A percentile compares a stretch with the other conserved stretches of the same genome.
phyloP scores from a whole-genome alignment of 164 flowering plant genomes.

The Tetrastigma voinierianum region DNA sequence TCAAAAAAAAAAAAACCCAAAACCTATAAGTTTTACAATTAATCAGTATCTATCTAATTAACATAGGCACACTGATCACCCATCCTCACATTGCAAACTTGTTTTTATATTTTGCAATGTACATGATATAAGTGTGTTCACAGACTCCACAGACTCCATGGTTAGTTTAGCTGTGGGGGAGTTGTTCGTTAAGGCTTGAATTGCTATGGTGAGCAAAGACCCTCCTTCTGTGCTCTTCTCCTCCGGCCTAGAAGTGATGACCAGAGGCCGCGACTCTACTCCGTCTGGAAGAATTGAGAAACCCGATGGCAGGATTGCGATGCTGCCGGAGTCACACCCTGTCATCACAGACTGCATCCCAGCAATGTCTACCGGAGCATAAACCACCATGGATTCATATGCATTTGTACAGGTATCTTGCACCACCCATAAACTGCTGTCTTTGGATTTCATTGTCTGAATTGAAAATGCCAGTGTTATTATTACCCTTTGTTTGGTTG shows the following conservation, averaged over 20 bases:
- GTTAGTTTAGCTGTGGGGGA: constrained; percentile 70
- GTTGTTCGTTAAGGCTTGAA: constrained; percentile 66
- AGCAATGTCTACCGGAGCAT: constrained; percentile 70
- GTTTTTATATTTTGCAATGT: constrained; percentile 73
- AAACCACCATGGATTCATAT: constrained; percentile 80
- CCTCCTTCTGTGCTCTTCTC: constrained; percentile 78
- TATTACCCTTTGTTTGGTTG: not conserved
- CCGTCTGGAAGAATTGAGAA: constrained; percentile 93
- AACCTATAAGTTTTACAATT: constrained; percentile 22
- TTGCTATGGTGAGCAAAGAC: constrained; percentile 80
- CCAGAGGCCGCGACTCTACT: constrained; percentile 70
- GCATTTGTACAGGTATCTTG: constrained; percentile 86
- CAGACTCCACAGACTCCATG: constrained; percentile 71
- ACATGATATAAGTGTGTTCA: constrained; percentile 69
- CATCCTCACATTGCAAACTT: constrained; percentile 85
- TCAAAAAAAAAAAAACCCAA: not conserved
- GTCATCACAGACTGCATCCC: constrained; percentile 82
- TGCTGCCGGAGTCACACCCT: constrained; percentile 82
- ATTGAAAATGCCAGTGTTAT: not conserved
- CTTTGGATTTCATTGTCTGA: constrained; percentile 71
- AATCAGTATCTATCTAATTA: constrained; percentile 15
- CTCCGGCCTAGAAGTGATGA: constrained; percentile 71
- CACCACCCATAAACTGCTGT: constrained; percentile 68
- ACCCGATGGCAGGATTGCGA: constrained; percentile 78
- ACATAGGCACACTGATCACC: constrained; percentile 21